Percentiles rank a stretch among this genome's conserved stretches.
Evolutionary conservation across 176 grass and related monocot species (phyloP).

Genomic region (Raddia distichophylla): DNA sequence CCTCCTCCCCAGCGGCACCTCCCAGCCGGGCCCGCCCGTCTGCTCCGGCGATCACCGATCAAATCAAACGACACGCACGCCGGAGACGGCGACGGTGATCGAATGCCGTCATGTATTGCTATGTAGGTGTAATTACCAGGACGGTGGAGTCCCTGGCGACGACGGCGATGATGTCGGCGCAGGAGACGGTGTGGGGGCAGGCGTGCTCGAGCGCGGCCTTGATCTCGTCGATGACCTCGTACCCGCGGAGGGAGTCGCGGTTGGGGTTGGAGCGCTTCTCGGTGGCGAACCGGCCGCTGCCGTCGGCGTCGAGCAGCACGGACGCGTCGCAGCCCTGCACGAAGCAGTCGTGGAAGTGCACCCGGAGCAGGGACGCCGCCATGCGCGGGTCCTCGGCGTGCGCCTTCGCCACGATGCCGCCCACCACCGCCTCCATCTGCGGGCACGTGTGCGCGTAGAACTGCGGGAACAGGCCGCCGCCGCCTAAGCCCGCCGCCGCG

Average conservation of each 20-base stretch:
- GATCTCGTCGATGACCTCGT: conserved; percentile 92
- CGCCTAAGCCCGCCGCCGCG: conserved; percentile 3
- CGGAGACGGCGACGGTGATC: no score
- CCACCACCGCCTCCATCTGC: conserved; percentile 61
- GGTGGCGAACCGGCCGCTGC: conserved; percentile 60
- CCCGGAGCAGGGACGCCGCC: conserved; percentile 77
- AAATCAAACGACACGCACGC: background rate
- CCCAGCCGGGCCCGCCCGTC: conserved; percentile 67
- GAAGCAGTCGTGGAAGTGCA: conserved; percentile 99
- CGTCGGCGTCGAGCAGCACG: conserved; percentile 78
- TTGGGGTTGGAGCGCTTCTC: conserved; percentile 88
- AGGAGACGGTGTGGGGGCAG: conserved; percentile 72
- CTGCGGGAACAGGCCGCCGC: conserved; percentile 52
- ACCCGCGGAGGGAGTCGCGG: conserved; percentile 69
- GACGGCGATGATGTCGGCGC: conserved; percentile 75
- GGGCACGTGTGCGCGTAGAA: conserved; percentile 86
- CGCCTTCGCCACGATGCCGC: conserved; percentile 61
- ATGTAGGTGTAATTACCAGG: conserved; percentile 37
- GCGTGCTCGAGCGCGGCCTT: conserved; percentile 72
- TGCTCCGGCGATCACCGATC: background rate
- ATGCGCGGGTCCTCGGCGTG: conserved; percentile 81
- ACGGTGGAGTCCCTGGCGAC: conserved; percentile 79
- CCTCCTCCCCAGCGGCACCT: conserved; percentile 59
- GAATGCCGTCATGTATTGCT: no score
- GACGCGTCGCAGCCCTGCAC: conserved; percentile 93